These are phyloP conservation scores for Magnaporthales sp. DNA, from an alignment of 2,329 filamentous ascomycete species.

Conservation along the genomic window DNA sequence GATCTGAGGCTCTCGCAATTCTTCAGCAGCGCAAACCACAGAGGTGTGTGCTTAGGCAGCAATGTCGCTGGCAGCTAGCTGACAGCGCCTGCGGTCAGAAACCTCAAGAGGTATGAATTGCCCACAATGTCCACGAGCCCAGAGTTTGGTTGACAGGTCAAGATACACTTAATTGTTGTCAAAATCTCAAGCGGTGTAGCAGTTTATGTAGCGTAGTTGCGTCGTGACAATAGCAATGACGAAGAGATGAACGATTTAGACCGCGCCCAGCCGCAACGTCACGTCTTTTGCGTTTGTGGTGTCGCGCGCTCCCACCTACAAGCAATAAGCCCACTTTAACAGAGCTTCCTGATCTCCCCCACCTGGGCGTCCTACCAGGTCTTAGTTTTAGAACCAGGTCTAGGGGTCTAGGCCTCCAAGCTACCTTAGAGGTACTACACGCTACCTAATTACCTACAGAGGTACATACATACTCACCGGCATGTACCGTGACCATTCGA, in stretches of 20 bases:
- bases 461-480: background rate
- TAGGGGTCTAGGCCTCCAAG: background rate
- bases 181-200: background rate
- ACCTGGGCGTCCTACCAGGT: background rate
- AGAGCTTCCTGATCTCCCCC: background rate
- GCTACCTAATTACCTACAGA: background rate
- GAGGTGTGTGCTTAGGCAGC: background rate
- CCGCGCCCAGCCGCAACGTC: conserved; percentile 3
- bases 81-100: background rate
- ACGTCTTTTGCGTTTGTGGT: background rate
- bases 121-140: background rate
- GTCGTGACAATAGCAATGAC: background rate
- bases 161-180: background rate
- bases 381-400: background rate
- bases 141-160: background rate
- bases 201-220: background rate
- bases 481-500: background rate
- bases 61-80: background rate
- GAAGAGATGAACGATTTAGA: conserved; percentile 1
- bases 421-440: background rate
- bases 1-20: background rate
- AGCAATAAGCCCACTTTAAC: background rate
- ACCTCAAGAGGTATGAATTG: background rate
- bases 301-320: background rate
- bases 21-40: background rate